Base-by-base conservation (phyloP, 2,329 filamentous ascomycete species). In the Chalaropsis thielavioides region DNA sequence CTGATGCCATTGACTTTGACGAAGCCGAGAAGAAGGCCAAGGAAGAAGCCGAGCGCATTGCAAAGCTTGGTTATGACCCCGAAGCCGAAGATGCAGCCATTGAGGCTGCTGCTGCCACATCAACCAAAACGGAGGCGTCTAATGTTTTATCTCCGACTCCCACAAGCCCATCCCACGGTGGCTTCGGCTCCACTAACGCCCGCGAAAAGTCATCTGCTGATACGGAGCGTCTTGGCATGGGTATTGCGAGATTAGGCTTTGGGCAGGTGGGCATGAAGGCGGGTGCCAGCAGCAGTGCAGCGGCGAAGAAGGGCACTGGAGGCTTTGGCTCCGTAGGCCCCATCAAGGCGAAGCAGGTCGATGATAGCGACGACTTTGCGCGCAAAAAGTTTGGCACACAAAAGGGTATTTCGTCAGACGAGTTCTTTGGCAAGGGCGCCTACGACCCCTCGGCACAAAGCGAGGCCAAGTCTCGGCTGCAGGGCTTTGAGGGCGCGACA, bases 11-110 rank as follows among this genome's bases (percentile, higher is more conserved):
- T 68, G 92, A 99, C 77, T 99, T 99, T 72, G 94, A 99, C 69
- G 94, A 92, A 74, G 94, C 92, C 2, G 94, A 99, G 80, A 90
- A 89, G 76, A 96, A 95, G 77, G 94, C 94, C 54, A 95, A 92
- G 75, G 94, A 97, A 76, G 94, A 99, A 76, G 94, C 92, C 2
- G 94, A 97, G 75, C 87, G 94, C 70, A 94, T 96, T 73, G 91
- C 88, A 74, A 96, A 95, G 77, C 80, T 99, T 24, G 94, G 94
- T 46, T 99, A 99, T 72, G 91, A 99, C 71, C 90, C 92, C 0
- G 88, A 96, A 68, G 92, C 90, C 22, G 92, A 95, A 75, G 82
- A 82, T 70, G 81, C 74, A 59, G 74, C 75, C 2, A 41, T 44
- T 0, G 86, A 94, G 69, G 89, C 88, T 35, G 90, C 92, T 74